Evolutionary conservation across 2,329 filamentous ascomycete species (phyloP), one percentile per base, ranked within the genome.

Genomic region (Chalaropsis thielavioides): DNA sequence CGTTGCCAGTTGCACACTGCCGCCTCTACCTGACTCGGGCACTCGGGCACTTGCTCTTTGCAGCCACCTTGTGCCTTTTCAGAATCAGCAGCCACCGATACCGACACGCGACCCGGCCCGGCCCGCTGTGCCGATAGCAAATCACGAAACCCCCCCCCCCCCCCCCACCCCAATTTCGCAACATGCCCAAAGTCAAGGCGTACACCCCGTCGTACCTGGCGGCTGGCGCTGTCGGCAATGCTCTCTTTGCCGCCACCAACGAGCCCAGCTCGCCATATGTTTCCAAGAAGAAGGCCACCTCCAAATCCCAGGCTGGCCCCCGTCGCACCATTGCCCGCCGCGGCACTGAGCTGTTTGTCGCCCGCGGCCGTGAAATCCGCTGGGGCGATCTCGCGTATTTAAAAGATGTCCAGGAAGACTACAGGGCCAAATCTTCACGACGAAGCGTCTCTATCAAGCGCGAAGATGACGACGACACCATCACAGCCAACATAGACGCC

Each of bases 121-220:
- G 2, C 46, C 46, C 19, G 11, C 10, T 15, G 5, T 10, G 13
- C 46, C 46, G 46, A 17, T 24, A 13, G 10, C 46, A 27, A 11
- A 24, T 22, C n/a, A 31, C 31, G 3, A n/a, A 22, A 6, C 51
- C 7, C 17, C 27, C 51, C 51, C 17, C 15, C n/a, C n/a, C n/a
- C 7, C 19, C 19, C n/a, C 8, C 10, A 13, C 41, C 27, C 13
- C 44, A 38, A 10, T 35, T 15, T 41, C 15, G n/a, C 24, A 76
- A 72, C 67, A 96, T 96, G 92, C 89, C 90, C 44, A 91, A 88
- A 75, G 84, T 96, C 72, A 86, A 89, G 73, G 85, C 85, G 74
- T 92, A 91, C 75, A 92, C 90, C 71, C 91, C 92, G 65, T 79
- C 85, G 70, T 99, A 92, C 90, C 86, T 99, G 65, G 85, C 86